These are phyloP conservation scores for Myrica gale DNA, from an alignment of 306 rosid species.

Conservation along the genomic window DNA sequence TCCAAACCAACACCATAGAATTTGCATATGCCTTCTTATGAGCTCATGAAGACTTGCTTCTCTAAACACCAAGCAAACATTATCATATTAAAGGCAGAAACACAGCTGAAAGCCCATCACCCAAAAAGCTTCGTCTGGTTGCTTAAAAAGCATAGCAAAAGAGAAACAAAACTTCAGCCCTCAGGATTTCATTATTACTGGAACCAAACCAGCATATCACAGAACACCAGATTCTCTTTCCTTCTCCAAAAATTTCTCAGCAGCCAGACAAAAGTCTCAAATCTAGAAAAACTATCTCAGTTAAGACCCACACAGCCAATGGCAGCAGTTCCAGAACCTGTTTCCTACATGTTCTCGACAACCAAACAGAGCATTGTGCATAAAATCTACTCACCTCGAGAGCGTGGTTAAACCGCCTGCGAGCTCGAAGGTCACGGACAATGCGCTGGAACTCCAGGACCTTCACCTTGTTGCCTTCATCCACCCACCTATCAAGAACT, in stretches of 20 bases:
- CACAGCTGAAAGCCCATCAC: not conserved
- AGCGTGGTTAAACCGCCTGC: slow-evolving; percentile 55
- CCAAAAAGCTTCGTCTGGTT: no score
- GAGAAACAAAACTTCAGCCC: no score
- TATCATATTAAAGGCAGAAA: not conserved
- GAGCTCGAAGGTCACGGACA: slow-evolving; percentile 44
- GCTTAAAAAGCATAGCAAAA: no score
- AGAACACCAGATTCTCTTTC: not conserved
- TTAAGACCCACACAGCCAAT: not conserved
- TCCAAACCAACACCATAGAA: not conserved
- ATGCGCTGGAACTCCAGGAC: slow-evolving; percentile 32
- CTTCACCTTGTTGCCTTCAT: slow-evolving; percentile 37
- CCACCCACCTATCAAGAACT: slow-evolving; percentile 58
- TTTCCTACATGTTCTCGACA: not conserved
- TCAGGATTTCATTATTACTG: not conserved
- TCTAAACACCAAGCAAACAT: not conserved
- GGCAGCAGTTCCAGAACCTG: not conserved
- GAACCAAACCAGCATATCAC: not conserved
- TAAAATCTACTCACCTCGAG: slow-evolving; percentile 47
- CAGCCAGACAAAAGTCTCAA: not conserved
- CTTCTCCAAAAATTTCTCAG: not conserved
- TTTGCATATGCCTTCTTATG: not conserved
- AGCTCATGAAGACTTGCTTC: not conserved
- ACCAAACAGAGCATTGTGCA: slow-evolving; percentile 9
- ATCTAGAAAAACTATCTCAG: not conserved